These are phyloP conservation scores for Leptodermis oblonga DNA, from an alignment of 257 asterid species.

Conservation along the genomic window DNA sequence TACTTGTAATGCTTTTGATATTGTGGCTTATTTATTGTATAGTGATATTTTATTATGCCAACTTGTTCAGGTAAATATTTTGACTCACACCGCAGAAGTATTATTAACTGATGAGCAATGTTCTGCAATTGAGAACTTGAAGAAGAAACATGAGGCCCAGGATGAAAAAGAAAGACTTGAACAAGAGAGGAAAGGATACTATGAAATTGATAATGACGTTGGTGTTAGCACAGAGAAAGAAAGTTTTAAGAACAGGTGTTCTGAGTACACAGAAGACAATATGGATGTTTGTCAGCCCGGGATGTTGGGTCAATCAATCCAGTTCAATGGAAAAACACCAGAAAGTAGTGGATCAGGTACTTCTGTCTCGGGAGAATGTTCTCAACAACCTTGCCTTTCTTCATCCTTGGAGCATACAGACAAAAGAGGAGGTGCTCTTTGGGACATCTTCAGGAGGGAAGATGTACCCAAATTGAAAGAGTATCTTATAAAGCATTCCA, in stretches of 20 bases:
- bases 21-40: background rate
- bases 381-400: background rate
- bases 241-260: background rate
- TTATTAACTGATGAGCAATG: slow-evolving; percentile 45
- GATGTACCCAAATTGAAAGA: slow-evolving; percentile 73
- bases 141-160: slow-evolving; percentile 67
- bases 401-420: slow-evolving; percentile 24
- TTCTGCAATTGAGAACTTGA: slow-evolving; percentile 53
- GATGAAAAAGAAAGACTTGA: slow-evolving; percentile 49
- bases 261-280: background rate
- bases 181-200: slow-evolving; percentile 7
- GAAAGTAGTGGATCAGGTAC: background rate
- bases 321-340: background rate
- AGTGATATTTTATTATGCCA: slow-evolving; percentile 6
- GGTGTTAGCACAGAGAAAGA: background rate
- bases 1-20: background rate
- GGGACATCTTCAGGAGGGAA: slow-evolving; percentile 94
- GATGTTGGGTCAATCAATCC: background rate
- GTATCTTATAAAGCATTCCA: slow-evolving; percentile 64
- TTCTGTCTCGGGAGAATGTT: background rate
- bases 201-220: slow-evolving; percentile 2
- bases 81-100: slow-evolving; percentile 83
- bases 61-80: slow-evolving; percentile 69
- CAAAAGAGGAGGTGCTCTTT: slow-evolving; percentile 61
- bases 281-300: slow-evolving; percentile 4